Conservation (phyloP, 495 filamentous ascomycete genomes). For the Podospora didyma region DNA sequence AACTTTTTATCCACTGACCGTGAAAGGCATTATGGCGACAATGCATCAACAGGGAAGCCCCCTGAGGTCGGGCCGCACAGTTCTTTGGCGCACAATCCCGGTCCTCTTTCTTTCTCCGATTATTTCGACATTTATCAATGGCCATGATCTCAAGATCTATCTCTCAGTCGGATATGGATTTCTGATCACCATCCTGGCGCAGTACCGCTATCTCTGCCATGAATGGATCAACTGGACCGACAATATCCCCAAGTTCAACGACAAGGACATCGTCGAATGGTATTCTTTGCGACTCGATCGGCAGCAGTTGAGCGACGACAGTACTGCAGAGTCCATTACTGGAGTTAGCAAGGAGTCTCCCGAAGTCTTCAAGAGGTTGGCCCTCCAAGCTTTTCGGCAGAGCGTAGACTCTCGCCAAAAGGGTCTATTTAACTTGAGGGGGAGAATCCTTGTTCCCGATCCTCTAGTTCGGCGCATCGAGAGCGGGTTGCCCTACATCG, state of each 20-base stretch:
- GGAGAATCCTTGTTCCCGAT: not conserved
- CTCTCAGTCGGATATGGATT: constrained; percentile 45
- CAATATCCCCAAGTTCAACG: constrained; percentile 41
- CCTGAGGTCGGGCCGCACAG: constrained; percentile 33
- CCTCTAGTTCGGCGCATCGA: constrained; percentile 11
- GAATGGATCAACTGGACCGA: constrained; percentile 52
- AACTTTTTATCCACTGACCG: not conserved
- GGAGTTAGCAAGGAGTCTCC: not conserved
- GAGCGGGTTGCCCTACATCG: constrained; percentile 20
- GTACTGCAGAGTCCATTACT: constrained; percentile 4
- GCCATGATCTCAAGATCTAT: constrained; percentile 46
- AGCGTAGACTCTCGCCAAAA: not conserved
- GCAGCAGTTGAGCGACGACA: not conserved
- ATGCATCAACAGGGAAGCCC: constrained; percentile 27
- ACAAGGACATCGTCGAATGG: constrained; percentile 48
- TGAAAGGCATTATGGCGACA: constrained; percentile 24
- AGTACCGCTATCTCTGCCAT: constrained; percentile 42
- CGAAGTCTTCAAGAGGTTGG: constrained; percentile 8
- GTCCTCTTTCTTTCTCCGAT: constrained; percentile 46
- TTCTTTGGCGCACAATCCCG: constrained; percentile 38
- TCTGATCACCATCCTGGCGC: constrained; percentile 39
- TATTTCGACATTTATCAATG: constrained; percentile 40
- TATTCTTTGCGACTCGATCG: constrained; percentile 29
- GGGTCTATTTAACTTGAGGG: not conserved
- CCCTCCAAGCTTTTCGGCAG: constrained; percentile 15